Conservation (phyloP, 192 early-diverging fungal genomes). For the Podila clonocystis region DNA sequence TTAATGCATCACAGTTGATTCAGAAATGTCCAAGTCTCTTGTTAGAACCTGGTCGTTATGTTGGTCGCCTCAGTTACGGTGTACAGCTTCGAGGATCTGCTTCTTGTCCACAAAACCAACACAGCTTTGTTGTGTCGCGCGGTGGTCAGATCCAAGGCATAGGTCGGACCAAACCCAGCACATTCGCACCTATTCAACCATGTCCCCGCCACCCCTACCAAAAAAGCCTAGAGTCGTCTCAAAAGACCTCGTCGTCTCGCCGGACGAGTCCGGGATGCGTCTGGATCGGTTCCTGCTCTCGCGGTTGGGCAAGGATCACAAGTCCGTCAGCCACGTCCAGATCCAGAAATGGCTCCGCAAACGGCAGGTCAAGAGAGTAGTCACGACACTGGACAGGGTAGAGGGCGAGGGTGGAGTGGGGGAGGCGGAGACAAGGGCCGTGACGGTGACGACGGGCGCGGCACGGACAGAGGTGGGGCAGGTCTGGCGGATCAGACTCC, state of each 20-base stretch:
- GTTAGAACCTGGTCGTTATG: too few species aligned
- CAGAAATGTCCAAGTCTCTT: too few species aligned
- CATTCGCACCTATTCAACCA: too few species aligned
- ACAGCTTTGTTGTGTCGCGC: too few species aligned
- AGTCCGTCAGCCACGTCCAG: conserved; percentile 2
- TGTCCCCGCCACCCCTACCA: too few species aligned
- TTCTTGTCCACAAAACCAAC: too few species aligned
- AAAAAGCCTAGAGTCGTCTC: background rate
- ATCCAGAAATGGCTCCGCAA: conserved; percentile 30
- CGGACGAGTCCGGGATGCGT: conserved; percentile 38
- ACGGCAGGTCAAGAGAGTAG: conserved; percentile 5
- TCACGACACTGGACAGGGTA: too few species aligned
- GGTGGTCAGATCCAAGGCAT: too few species aligned
- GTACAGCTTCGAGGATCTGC: too few species aligned
- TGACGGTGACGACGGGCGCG: background rate
- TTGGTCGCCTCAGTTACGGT: too few species aligned
- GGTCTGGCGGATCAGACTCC: conserved; percentile 14
- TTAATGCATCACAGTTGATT: too few species aligned
- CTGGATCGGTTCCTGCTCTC: conserved; percentile 28
- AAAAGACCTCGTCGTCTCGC: conserved; percentile 13
- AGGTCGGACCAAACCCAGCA: too few species aligned
- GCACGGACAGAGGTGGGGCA: conserved; percentile 18
- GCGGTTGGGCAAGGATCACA: conserved; percentile 4
- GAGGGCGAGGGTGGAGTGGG: background rate
- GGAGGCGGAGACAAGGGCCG: background rate